Evolutionary conservation across 768 basidiomycete genomes (phyloP).

Genomic region (Phylloporus arenicola): DNA sequence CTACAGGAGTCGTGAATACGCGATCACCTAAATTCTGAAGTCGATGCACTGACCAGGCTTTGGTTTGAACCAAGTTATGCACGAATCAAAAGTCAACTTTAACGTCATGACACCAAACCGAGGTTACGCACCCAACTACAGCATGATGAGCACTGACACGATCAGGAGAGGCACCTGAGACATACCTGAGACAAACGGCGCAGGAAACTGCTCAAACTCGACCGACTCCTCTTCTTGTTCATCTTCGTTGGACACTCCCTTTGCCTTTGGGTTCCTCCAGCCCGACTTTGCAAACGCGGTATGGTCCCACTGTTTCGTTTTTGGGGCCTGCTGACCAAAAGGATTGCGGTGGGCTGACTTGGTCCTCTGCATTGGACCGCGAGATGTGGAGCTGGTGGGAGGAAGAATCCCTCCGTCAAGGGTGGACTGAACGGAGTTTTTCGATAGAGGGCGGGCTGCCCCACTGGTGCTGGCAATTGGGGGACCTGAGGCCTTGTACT

Average conservation of each 20-base stretch:
- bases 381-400: constrained; percentile 26
- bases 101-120: neutral
- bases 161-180: constrained; percentile 9
- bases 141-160: constrained; percentile 8
- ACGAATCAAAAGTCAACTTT: constrained; percentile 5
- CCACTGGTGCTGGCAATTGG: constrained; percentile 38
- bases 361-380: constrained; percentile 35
- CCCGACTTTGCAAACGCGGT: constrained; percentile 84
- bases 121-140: constrained; percentile 48
- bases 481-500: constrained; percentile 37
- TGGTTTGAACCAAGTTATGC: constrained; percentile 1
- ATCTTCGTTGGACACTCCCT: constrained; percentile 41
- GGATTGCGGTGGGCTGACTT: constrained; percentile 36
- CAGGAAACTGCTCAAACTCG: constrained; percentile 82
- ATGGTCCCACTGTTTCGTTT: constrained; percentile 88
- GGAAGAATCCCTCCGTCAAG: constrained; percentile 58
- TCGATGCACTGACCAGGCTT: constrained; percentile 28
- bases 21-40: neutral
- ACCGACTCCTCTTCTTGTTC: constrained; percentile 55
- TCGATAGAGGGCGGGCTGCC: constrained; percentile 24
- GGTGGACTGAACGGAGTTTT: constrained; percentile 54
- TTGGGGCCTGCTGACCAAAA: constrained; percentile 53
- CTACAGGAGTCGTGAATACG: constrained; percentile 31
- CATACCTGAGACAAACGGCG: constrained; percentile 67
- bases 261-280: constrained; percentile 49